Conservation (phyloP, 257 asterid genomes). For the Nicotiana obtusifolia region DNA sequence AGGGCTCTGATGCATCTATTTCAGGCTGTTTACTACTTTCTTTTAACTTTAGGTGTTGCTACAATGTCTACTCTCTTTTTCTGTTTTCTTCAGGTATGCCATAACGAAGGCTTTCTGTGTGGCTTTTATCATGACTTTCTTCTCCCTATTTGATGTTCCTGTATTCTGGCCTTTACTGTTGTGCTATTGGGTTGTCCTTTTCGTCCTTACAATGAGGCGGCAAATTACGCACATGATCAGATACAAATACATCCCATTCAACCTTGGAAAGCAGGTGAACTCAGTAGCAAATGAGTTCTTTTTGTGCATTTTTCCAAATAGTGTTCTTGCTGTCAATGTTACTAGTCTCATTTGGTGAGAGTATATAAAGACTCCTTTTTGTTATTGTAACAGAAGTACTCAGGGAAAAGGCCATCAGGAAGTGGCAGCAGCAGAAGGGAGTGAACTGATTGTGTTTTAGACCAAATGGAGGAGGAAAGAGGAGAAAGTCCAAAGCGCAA, state of each 20-base stretch:
- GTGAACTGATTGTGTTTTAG: conserved; percentile 28
- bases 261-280: conserved; percentile 23
- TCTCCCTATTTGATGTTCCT: conserved; percentile 75
- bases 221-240: conserved; percentile 87
- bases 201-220: conserved; percentile 82
- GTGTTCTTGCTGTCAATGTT: neutral
- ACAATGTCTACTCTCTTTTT: neutral
- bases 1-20: neutral
- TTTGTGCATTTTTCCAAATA: conserved; percentile 6
- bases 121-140: conserved; percentile 72
- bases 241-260: conserved; percentile 69
- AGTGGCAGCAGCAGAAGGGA: conserved; percentile 57
- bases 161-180: conserved; percentile 83
- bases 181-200: conserved; percentile 75
- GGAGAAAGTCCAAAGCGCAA: neutral
- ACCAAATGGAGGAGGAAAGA: conserved; percentile 7
- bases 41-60: neutral
- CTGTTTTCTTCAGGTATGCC: conserved; percentile 53
- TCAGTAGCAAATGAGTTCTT: neutral
- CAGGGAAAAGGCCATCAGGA: conserved; percentile 50
- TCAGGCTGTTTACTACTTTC: neutral
- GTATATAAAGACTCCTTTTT: neutral
- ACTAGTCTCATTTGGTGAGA: neutral
- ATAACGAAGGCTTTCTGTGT: conserved; percentile 25
- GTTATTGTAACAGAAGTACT: conserved; percentile 54